These are phyloP conservation scores for Exophiala phaeomuriformis DNA, from an alignment of 2,329 filamentous ascomycete genomes.

Conservation along the genomic window DNA sequence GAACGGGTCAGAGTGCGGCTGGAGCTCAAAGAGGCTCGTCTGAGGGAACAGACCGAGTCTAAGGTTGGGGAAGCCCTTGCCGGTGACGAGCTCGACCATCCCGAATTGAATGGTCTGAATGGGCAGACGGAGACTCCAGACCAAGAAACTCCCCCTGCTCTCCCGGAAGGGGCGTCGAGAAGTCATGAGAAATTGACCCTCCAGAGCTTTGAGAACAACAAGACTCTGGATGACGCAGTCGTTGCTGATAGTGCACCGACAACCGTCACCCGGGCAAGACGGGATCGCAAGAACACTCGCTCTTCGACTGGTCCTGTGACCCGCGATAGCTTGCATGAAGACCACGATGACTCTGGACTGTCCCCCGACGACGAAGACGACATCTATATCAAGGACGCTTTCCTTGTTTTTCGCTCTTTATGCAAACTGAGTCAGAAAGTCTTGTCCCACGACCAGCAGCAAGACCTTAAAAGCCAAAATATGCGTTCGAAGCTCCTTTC, in stretches of 20 bases:
- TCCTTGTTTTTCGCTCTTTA: conserved; percentile 93
- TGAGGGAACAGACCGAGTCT: conserved; percentile 38
- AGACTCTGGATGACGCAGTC: conserved; percentile 57
- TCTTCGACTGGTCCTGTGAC: conserved; percentile 39
- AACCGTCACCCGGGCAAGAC: conserved; percentile 55
- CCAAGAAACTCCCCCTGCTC: conserved; percentile 42
- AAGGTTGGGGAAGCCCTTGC: conserved; percentile 28
- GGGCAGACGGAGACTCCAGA: conserved; percentile 24
- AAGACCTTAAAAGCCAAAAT: conserved; percentile 84
- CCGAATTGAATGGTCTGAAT: conserved; percentile 30
- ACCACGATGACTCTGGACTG: conserved; percentile 36
- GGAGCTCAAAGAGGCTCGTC: conserved; percentile 74
- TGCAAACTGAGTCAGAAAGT: conserved; percentile 95
- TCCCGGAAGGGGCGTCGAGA: conserved; percentile 35
- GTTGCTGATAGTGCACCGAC: conserved; percentile 62
- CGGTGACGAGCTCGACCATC: conserved; percentile 23
- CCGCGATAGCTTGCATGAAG: conserved; percentile 31
- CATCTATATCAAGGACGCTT: conserved; percentile 93
- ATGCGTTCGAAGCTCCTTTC: conserved; percentile 97
- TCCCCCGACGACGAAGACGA: conserved; percentile 64
- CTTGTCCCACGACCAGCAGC: conserved; percentile 79
- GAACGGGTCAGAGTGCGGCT: conserved; percentile 83
- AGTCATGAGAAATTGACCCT: conserved; percentile 55
- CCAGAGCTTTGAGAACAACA: conserved; percentile 61
- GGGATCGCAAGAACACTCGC: conserved; percentile 38